Conservation (phyloP, 495 filamentous ascomycete genomes). For the Achaetomiella virescens region DNA sequence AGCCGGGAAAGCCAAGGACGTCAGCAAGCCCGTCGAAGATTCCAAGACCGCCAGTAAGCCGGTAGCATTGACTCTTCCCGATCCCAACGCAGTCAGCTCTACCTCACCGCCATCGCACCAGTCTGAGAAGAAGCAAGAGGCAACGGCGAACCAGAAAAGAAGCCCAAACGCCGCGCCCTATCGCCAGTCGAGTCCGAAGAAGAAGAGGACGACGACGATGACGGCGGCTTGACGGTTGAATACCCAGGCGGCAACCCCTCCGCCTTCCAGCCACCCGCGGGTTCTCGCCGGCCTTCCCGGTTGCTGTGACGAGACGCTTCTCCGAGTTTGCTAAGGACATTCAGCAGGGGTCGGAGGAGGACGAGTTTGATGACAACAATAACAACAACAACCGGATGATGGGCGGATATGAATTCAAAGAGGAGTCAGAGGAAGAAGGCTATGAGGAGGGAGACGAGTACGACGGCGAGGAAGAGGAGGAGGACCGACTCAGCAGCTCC, state of each 20-base stretch:
- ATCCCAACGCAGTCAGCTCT: slow-evolving; percentile 5
- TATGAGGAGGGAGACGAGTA: slow-evolving; percentile 9
- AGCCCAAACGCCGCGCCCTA: slow-evolving; percentile 16
- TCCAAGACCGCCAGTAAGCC: slow-evolving; percentile 13
- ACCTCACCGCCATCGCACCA: slow-evolving; percentile 5
- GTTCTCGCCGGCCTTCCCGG: slow-evolving; percentile 33
- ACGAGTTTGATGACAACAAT: slow-evolving; percentile 32
- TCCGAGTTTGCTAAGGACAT: slow-evolving; percentile 32
- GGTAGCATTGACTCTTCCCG: slow-evolving; percentile 22
- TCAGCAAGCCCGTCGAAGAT: slow-evolving; percentile 6
- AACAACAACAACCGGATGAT: slow-evolving; percentile 20
- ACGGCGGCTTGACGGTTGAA: slow-evolving; percentile 40
- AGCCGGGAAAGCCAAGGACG: slow-evolving; percentile 20
- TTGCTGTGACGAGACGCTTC: slow-evolving; percentile 31
- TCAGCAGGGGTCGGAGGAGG: slow-evolving; percentile 30
- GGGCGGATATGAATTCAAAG: neutral
- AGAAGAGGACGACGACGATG: slow-evolving; percentile 42
- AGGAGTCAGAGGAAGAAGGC: neutral
- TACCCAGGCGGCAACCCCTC: slow-evolving; percentile 36
- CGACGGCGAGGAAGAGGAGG: slow-evolving; percentile 13
- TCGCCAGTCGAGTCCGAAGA: slow-evolving; percentile 30
- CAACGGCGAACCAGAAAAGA: slow-evolving; percentile 19
- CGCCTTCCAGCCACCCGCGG: slow-evolving; percentile 20
- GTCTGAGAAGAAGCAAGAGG: neutral
- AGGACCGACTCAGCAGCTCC: neutral